Base-by-base conservation (phyloP, 169 alveolate species). In the Neospora caninum region DNA sequence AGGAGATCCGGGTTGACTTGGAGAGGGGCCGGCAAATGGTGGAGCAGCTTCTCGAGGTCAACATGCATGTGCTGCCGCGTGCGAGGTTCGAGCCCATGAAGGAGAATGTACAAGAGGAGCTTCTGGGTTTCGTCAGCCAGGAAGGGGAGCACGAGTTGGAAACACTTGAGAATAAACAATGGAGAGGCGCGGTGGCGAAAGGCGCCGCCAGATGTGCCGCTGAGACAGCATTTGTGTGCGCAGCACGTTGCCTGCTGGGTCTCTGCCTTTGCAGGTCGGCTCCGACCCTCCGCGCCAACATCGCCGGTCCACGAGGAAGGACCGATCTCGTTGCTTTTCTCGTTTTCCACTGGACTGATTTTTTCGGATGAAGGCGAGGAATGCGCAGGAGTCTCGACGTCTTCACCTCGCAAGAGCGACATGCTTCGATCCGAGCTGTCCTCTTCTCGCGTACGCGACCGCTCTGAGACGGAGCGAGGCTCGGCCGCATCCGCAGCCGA, bases 71-170 rank as follows among this genome's bases (percentile, higher is more conserved):
- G 54, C 89, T 64, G 45, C 67, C 88, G 88, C 25, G 92, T 69
- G 58, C 80, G 91, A 4, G 88, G 82, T 0, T 84, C n/a, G 73
- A 92, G 70, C 0, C 95, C 95, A 64, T 92, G 88, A 29, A 91
- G 88, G 29, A 92, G 88, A 0, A 86, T 80, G 58, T 92, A 92
- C 39, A 92, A 88, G 80, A 92, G 88, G 29, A 92, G 88, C 36
- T 91, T 91, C 80, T 92, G 95, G 78, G 88, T 29, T 73, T 92
- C 95, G 34, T 92, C 95, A 9, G 95, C 80, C 78, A 92, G 91
- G 16, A 69, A 69, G 45, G 95, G 95, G 67, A 92, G 92, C 80
- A 92, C 92, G 54, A 92, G 89, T 69, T 83, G 41, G 43, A 83
- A 88, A 38, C 95, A 92, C 80, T 92, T 92, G n/a, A 92, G 45